phyloP scores from a whole-genome alignment of 2,329 filamentous ascomycete species.

The Colletotrichum paranaense region DNA sequence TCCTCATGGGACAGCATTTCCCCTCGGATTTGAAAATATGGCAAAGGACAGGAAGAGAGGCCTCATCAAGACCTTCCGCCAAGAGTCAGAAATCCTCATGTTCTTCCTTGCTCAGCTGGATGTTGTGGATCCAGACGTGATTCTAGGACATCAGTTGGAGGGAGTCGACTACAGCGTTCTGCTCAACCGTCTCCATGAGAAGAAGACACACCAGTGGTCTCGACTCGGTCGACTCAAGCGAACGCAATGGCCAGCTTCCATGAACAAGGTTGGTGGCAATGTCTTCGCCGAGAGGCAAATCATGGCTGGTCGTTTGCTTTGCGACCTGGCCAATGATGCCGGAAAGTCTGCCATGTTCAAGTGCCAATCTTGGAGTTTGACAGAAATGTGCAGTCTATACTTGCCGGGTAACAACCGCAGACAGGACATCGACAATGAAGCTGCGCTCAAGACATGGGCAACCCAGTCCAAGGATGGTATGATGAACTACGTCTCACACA shows the following conservation, averaged over 20 bases:
- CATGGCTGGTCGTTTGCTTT: slow-evolving; percentile 88
- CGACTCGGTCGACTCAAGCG: slow-evolving; percentile 89
- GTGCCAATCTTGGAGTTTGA: slow-evolving; percentile 97
- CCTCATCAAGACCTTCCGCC: slow-evolving; percentile 82
- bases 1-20: slow-evolving; percentile 77
- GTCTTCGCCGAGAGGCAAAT: slow-evolving; percentile 95
- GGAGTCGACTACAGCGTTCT: slow-evolving; percentile 96
- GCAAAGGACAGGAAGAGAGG: slow-evolving; percentile 79
- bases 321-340: slow-evolving; percentile 94
- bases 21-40: slow-evolving; percentile 86
- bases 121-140: slow-evolving; percentile 89
- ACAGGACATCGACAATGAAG: slow-evolving; percentile 89
- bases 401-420: slow-evolving; percentile 78
- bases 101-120: slow-evolving; percentile 92
- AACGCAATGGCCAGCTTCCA: slow-evolving; percentile 85
- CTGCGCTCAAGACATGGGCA: slow-evolving; percentile 87
- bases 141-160: slow-evolving; percentile 95
- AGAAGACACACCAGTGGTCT: slow-evolving; percentile 95
- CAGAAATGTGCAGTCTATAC: slow-evolving; percentile 96
- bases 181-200: slow-evolving; percentile 86
- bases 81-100: slow-evolving; percentile 85
- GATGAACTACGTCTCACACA: slow-evolving; percentile 93
- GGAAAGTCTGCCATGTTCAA: slow-evolving; percentile 97
- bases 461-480: slow-evolving; percentile 81
- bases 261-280: slow-evolving; percentile 86